Conservation (phyloP, 495 filamentous ascomycete species). For the Podospora bellae-mahoneyi region DNA sequence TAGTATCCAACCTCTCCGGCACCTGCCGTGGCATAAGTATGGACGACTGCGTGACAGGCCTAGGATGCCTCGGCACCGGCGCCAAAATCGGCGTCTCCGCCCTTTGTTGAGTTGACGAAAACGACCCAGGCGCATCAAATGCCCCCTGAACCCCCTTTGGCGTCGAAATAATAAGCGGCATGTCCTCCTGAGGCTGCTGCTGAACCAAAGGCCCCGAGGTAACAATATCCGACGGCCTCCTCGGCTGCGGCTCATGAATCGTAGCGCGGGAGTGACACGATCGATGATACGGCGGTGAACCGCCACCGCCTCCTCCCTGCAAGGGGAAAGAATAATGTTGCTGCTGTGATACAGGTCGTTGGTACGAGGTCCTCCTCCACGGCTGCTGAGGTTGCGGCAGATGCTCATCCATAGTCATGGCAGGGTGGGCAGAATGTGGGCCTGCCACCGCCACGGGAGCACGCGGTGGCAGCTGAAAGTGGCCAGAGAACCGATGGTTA, state of each 20-base stretch:
- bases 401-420: conserved; percentile 3
- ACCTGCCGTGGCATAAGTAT: conserved; percentile 45
- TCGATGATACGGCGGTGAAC: conserved; percentile 4
- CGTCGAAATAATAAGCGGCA: conserved; percentile 50
- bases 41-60: conserved; percentile 34
- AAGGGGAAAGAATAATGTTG: conserved; percentile 27
- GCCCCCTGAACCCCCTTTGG: conserved; percentile 45
- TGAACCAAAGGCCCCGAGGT: conserved; percentile 5
- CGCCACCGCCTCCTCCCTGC: conserved; percentile 7
- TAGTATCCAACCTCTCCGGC: conserved; percentile 70
- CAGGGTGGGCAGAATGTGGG: not conserved
- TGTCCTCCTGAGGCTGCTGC: conserved; percentile 29
- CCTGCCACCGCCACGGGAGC: conserved; percentile 25
- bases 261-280: conserved; percentile 15
- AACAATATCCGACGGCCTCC: conserved; percentile 24
- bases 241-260: conserved; percentile 27
- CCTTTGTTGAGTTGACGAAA: conserved; percentile 20
- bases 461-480: conserved; percentile 35
- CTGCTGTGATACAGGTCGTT: conserved; percentile 28
- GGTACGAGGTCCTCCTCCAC: conserved; percentile 22
- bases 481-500: conserved; percentile 32
- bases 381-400: not conserved
- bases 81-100: conserved; percentile 40
- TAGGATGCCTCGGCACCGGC: conserved; percentile 43
- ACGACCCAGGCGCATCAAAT: conserved; percentile 37